phyloP scores from a whole-genome alignment of 2,329 filamentous ascomycete genomes.

The Pseudohalonectria lignicola region DNA sequence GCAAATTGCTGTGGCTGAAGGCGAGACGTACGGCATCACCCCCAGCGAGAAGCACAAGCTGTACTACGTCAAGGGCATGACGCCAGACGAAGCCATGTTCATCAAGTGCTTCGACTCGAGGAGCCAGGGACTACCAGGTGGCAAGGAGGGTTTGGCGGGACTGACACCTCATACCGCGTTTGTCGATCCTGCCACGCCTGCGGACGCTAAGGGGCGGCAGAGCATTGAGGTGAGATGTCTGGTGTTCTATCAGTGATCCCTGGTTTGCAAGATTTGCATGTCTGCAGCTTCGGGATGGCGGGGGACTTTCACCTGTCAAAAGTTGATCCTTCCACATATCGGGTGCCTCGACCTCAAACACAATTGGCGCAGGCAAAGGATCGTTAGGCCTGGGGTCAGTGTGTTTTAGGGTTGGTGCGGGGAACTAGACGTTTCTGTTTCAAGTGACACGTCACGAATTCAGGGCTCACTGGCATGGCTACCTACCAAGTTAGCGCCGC shows the following conservation, averaged over 20 bases:
- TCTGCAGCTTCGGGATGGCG: too few relatives aligned
- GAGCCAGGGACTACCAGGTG: slow-evolving; percentile 21
- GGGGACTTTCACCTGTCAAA: too few relatives aligned
- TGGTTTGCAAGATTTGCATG: too few relatives aligned
- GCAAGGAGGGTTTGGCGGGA: slow-evolving; percentile 29
- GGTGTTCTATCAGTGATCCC: slow-evolving; percentile 43
- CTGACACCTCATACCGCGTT: slow-evolving; percentile 44
- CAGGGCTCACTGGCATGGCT: too few relatives aligned
- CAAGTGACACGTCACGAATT: too few relatives aligned
- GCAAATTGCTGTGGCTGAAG: background rate
- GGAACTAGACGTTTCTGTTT: too few relatives aligned
- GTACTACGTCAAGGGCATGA: slow-evolving; percentile 60
- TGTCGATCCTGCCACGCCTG: slow-evolving; percentile 39
- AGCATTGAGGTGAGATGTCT: slow-evolving; percentile 55
- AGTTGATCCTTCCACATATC: too few relatives aligned
- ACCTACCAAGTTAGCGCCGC: too few relatives aligned
- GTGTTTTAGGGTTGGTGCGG: too few relatives aligned
- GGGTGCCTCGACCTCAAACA: too few relatives aligned
- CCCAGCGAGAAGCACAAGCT: slow-evolving; percentile 48
- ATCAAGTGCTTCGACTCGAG: slow-evolving; percentile 44
- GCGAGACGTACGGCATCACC: slow-evolving; percentile 51
- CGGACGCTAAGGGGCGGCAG: slow-evolving; percentile 34
- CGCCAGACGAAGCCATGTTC: slow-evolving; percentile 33
- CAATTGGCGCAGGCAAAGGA: too few relatives aligned
- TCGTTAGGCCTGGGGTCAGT: too few relatives aligned